phyloP scores from a whole-genome alignment of 2,329 filamentous ascomycete genomes.

The Colletotrichum sidae region DNA sequence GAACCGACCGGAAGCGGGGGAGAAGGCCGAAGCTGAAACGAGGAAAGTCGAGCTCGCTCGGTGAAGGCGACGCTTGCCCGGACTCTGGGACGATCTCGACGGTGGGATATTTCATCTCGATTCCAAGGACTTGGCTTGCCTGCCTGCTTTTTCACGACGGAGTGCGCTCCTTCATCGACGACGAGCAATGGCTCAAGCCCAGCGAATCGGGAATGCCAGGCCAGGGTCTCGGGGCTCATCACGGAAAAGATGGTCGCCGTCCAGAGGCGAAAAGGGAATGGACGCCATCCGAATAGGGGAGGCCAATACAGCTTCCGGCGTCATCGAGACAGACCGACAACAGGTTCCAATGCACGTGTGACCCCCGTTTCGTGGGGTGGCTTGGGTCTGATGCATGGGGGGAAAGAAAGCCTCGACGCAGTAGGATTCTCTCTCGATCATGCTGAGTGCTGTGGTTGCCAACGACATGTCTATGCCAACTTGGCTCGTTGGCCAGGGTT shows the following conservation, averaged over 20 bases:
- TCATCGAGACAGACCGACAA: slow-evolving; percentile 24
- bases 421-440: slow-evolving; percentile 16
- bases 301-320: slow-evolving; percentile 11
- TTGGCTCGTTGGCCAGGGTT: slow-evolving; percentile 9
- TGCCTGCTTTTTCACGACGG: background rate
- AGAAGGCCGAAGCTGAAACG: slow-evolving; percentile 23
- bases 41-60: slow-evolving; percentile 8
- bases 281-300: background rate
- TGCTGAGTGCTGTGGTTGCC: slow-evolving; percentile 16
- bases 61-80: slow-evolving; percentile 18
- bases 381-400: slow-evolving; percentile 27
- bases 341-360: slow-evolving; percentile 27
- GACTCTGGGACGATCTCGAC: slow-evolving; percentile 1
- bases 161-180: background rate
- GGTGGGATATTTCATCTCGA: background rate
- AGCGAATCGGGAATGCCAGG: slow-evolving; percentile 11
- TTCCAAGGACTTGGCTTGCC: background rate
- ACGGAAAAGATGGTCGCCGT: slow-evolving; percentile 12
- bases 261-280: slow-evolving; percentile 1
- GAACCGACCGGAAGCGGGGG: slow-evolving; percentile 22
- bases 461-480: slow-evolving; percentile 20
- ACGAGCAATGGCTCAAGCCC: slow-evolving; percentile 4
- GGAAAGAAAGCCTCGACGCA: background rate
- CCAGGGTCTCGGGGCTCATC: slow-evolving; percentile 16
- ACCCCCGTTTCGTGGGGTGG: slow-evolving; percentile 35